Base-by-base conservation (phyloP, 108 stramenopile species). In the Skeletonema menzelii region DNA sequence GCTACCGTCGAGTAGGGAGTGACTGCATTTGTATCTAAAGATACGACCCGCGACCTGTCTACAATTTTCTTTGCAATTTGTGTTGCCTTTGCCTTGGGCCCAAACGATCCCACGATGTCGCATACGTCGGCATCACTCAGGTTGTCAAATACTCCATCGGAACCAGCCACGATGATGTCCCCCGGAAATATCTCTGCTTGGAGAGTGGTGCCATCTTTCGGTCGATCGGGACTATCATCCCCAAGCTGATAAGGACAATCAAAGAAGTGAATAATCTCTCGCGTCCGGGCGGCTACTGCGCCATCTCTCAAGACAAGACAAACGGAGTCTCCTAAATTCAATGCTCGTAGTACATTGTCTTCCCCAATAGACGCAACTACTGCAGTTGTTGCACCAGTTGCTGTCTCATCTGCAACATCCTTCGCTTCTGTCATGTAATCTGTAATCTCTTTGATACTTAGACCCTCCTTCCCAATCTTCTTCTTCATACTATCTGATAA, bases 131-230 rank as follows among this genome's bases (percentile, higher is more conserved):
- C 82, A 59, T 87, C 89, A 28, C 64, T 67, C 19, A 95, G 65
- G 68, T 95, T 95, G 66, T 95, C 94, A 80, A 95, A 95, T n/a
- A 95, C 78, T 4, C 94, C 94, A 70, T 95, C 94, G 22, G 88
- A 87, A 44, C 87, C 93, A 57, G 85, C 85, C 24, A 95, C 70
- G 13, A 95, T 76, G 17, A 90, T 55, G 66, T 95, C 94, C 17
- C 92, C 94, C 5, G 79, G 78, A 6, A 83, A 68, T 71, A 95
- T 68, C 62, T 87, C 82, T 12, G 88, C 76, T 61, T 84, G 87
- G 1, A 95, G 73, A 32, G 77, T 90, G 4, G 91, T 90, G 17
- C 86, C 90, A 77, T 95, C 91, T 53, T 79, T 77, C 1, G 94
- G 91, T 62, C 89, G 75, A 82, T 95, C 94, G 7, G 90, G 91